A percentile compares a stretch with the other conserved stretches of the same genome.
phyloP scores from a whole-genome alignment of 768 basidiomycete genomes.

The Tulasnella sp. region DNA sequence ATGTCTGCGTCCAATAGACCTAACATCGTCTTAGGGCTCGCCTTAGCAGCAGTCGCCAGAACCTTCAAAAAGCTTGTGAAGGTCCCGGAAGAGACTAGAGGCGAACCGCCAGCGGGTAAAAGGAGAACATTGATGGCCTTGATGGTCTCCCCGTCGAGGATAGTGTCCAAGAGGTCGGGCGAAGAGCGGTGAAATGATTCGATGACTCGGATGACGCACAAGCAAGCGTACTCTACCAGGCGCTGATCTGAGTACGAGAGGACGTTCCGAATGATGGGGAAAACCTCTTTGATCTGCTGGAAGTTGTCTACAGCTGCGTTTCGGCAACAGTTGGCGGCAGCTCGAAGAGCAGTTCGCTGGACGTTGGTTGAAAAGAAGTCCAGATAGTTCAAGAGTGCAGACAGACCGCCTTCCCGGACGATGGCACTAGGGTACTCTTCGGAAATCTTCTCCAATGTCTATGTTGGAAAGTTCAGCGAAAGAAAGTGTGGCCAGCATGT shows the following conservation, averaged over 20 bases:
- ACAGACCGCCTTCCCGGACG: slow-evolving; percentile 88
- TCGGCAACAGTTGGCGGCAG: slow-evolving; percentile 93
- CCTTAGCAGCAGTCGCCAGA: slow-evolving; percentile 75
- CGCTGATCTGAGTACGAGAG: slow-evolving; percentile 87
- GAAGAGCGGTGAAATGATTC: slow-evolving; percentile 84
- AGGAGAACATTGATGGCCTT: slow-evolving; percentile 76
- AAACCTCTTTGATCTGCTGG: slow-evolving; percentile 71
- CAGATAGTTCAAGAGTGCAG: slow-evolving; percentile 86
- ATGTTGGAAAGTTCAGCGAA: slow-evolving; percentile 11
- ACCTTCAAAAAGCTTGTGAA: slow-evolving; percentile 82
- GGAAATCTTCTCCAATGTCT: slow-evolving; percentile 98
- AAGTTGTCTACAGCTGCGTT: slow-evolving; percentile 85
- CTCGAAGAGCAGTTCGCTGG: slow-evolving; percentile 91
- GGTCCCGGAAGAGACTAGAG: slow-evolving; percentile 73
- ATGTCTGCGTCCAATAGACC: slow-evolving; percentile 85
- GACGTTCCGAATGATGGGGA: slow-evolving; percentile 83
- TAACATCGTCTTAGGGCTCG: slow-evolving; percentile 79
- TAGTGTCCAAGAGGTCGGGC: slow-evolving; percentile 72
- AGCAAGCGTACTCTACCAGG: slow-evolving; percentile 92
- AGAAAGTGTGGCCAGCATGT: slow-evolving; percentile 31
- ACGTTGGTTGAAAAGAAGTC: slow-evolving; percentile 99
- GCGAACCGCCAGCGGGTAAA: slow-evolving; percentile 67
- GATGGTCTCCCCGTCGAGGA: slow-evolving; percentile 71
- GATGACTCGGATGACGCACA: slow-evolving; percentile 87
- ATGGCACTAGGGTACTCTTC: slow-evolving; percentile 95